Conservation (phyloP, 2,329 filamentous ascomycete genomes). For the Nemania sp. region DNA sequence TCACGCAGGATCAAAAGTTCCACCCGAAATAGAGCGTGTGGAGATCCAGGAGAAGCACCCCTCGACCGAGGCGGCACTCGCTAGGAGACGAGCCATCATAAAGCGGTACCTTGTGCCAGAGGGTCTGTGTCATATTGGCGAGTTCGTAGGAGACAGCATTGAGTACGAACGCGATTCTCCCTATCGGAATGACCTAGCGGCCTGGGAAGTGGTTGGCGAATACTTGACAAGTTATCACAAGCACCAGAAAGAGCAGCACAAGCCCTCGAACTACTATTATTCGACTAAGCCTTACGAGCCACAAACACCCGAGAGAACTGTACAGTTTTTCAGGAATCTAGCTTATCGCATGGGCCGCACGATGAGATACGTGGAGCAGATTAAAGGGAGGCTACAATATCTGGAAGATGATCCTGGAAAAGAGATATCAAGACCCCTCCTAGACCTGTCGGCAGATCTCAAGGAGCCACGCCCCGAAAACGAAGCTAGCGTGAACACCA, state of each 20-base stretch:
- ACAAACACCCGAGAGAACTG: slow-evolving; percentile 34
- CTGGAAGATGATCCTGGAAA: not conserved
- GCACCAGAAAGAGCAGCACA: slow-evolving; percentile 3
- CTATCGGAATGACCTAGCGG: slow-evolving; percentile 33
- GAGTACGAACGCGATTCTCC: slow-evolving; percentile 31
- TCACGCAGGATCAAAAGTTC: slow-evolving; percentile 24
- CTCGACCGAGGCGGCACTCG: not conserved
- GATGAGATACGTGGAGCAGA: slow-evolving; percentile 33
- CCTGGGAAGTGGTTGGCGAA: slow-evolving; percentile 32
- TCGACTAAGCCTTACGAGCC: slow-evolving; percentile 8
- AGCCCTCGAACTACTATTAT: not conserved
- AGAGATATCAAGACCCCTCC: not conserved
- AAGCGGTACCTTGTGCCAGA: slow-evolving; percentile 24
- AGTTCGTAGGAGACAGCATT: not conserved
- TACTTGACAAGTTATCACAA: slow-evolving; percentile 15
- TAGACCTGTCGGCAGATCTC: slow-evolving; percentile 24
- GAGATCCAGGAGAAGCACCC: slow-evolving; percentile 13
- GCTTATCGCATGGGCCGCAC: slow-evolving; percentile 48
- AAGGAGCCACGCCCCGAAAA: slow-evolving; percentile 23
- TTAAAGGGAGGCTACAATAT: slow-evolving; percentile 31
- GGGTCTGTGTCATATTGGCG: slow-evolving; percentile 11
- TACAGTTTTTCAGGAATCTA: slow-evolving; percentile 42
- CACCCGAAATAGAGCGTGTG: slow-evolving; percentile 13
- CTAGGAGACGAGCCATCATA: slow-evolving; percentile 24
- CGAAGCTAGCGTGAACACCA: not conserved